phyloP scores from a whole-genome alignment of 2,329 filamentous ascomycete genomes.

The Metarhizium guizhouense region DNA sequence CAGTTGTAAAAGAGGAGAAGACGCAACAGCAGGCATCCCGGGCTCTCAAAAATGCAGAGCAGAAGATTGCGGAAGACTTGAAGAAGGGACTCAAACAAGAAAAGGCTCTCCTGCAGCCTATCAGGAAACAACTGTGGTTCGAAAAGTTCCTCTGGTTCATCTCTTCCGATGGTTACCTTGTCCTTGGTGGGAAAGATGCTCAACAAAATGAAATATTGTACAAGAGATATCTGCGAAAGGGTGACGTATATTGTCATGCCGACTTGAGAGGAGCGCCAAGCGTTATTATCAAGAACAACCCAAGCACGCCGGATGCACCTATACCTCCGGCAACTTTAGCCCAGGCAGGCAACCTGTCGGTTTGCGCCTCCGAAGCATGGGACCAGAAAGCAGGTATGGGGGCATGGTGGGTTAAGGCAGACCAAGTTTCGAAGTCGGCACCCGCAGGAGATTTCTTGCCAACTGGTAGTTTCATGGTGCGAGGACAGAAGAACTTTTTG shows the following conservation, averaged over 20 bases:
- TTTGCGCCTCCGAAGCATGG: slow-evolving; percentile 86
- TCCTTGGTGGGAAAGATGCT: slow-evolving; percentile 79
- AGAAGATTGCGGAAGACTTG: slow-evolving; percentile 77
- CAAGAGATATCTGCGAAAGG: slow-evolving; percentile 72
- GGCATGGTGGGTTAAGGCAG: slow-evolving; percentile 88
- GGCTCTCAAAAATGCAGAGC: slow-evolving; percentile 82
- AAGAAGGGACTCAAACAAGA: slow-evolving; percentile 87
- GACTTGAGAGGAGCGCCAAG: slow-evolving; percentile 76
- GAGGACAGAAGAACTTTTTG: slow-evolving; percentile 83
- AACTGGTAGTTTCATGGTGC: slow-evolving; percentile 69
- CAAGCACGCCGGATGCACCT: slow-evolving; percentile 66
- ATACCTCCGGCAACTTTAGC: slow-evolving; percentile 87
- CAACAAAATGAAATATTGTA: slow-evolving; percentile 93
- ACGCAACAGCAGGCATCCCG: slow-evolving; percentile 72
- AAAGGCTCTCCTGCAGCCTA: slow-evolving; percentile 74
- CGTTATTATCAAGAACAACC: slow-evolving; percentile 86
- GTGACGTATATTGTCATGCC: slow-evolving; percentile 86
- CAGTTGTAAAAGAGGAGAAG: slow-evolving; percentile 79
- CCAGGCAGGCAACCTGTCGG: slow-evolving; percentile 77
- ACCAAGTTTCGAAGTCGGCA: slow-evolving; percentile 83
- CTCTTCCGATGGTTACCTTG: slow-evolving; percentile 88
- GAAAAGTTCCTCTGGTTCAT: slow-evolving; percentile 97
- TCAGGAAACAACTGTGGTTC: slow-evolving; percentile 85
- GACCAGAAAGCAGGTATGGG: slow-evolving; percentile 94
- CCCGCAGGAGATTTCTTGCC: slow-evolving; percentile 72